Conservation (phyloP, 2,329 filamentous ascomycete genomes). For the Amylocarpus encephaloides region DNA sequence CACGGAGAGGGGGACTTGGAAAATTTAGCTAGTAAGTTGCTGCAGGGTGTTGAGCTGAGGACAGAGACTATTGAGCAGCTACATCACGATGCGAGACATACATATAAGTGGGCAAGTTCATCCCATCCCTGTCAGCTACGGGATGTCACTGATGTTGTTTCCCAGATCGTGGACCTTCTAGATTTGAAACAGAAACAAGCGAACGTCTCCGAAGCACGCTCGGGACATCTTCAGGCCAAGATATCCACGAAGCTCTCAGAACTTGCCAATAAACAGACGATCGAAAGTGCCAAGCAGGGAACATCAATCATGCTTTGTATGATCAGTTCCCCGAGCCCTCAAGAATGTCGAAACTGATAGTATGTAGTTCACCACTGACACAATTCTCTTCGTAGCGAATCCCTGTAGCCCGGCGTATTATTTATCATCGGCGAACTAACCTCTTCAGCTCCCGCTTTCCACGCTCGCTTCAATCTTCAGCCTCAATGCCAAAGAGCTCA, state of each 20-base stretch:
- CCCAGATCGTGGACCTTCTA: not conserved
- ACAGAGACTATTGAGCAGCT: not conserved
- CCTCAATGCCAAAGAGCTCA: not conserved
- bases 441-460: not conserved
- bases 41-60: not conserved
- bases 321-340: not conserved
- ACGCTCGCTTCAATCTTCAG: not conserved
- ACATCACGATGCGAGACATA: not conserved
- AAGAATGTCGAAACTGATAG: not conserved
- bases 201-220: not conserved
- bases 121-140: no score
- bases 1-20: not conserved
- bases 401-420: not conserved
- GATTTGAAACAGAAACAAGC: conserved; percentile 1
- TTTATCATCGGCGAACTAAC: no score
- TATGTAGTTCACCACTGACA: not conserved
- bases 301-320: conserved; percentile 1
- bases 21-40: not conserved
- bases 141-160: not conserved
- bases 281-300: not conserved
- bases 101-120: not conserved
- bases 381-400: not conserved
- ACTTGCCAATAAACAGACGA: not conserved
- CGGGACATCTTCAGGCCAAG: not conserved
- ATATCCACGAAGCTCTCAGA: not conserved